A percentile compares a stretch with the other conserved stretches of the same genome.
phyloP scores from a whole-genome alignment of 805 yeast genomes.

The Kazachstania taianensis region DNA sequence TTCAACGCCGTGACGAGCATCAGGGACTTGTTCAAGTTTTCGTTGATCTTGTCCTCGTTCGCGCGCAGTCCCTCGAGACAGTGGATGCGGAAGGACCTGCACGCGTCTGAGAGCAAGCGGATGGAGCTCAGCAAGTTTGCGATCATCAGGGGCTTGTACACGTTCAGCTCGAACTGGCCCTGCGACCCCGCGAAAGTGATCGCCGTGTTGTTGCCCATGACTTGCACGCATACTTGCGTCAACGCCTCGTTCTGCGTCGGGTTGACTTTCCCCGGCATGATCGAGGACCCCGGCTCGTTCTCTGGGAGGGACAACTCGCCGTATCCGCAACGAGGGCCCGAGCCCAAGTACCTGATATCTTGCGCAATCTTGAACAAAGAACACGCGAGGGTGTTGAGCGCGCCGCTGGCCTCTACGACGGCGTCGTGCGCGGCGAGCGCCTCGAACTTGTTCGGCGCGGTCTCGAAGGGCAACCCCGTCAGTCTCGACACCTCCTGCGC shows the following conservation, averaged over 20 bases:
- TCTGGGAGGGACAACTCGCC: slow-evolving; percentile 93
- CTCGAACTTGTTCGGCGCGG: slow-evolving; percentile 98
- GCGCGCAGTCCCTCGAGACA: slow-evolving; percentile 94
- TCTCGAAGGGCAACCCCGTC: slow-evolving; percentile 80
- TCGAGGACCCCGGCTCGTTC: slow-evolving; percentile 98
- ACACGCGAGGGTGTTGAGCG: slow-evolving; percentile 87
- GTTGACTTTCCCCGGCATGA: slow-evolving; percentile 99
- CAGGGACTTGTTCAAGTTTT: slow-evolving; percentile 84
- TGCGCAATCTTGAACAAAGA: slow-evolving; percentile 94
- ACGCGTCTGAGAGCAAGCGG: slow-evolving; percentile 83
- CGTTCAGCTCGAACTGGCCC: slow-evolving; percentile 97
- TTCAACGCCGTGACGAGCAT: slow-evolving; percentile 98
- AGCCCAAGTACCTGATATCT: slow-evolving; percentile 95
- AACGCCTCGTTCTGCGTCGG: slow-evolving; percentile 99
- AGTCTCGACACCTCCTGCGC: slow-evolving; percentile 78
- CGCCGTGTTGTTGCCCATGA: slow-evolving; percentile 91
- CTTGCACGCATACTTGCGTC: slow-evolving; percentile 97
- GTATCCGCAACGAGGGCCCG: slow-evolving; percentile 99
- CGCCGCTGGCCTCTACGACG: slow-evolving; percentile 94
- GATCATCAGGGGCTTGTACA: slow-evolving; percentile 93
- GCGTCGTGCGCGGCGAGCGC: slow-evolving; percentile 99
- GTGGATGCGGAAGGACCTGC: slow-evolving; percentile 80
- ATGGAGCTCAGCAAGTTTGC: slow-evolving; percentile 81
- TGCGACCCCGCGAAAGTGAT: slow-evolving; percentile 97
- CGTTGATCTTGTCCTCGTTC: slow-evolving; percentile 75